Conservation (phyloP, 2,329 filamentous ascomycete genomes). For the Eurotiales sp. region DNA sequence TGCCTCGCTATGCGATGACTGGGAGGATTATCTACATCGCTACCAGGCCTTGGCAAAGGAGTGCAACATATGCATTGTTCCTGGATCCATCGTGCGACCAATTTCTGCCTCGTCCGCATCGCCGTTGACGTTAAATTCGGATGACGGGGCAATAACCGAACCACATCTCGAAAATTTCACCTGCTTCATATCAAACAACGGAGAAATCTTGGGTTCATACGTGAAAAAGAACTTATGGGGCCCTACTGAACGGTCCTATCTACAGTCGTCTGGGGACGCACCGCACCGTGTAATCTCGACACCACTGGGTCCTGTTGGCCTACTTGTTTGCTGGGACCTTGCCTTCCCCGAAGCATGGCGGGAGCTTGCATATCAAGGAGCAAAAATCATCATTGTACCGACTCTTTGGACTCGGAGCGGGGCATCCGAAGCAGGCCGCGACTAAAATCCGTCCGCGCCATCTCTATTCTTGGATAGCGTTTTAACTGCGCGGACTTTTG, state of each 20-base stretch:
- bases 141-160: slow-evolving; percentile 25
- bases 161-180: slow-evolving; percentile 50
- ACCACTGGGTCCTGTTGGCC: slow-evolving; percentile 54
- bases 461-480: slow-evolving; percentile 53
- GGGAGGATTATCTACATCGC: slow-evolving; percentile 49
- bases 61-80: slow-evolving; percentile 62
- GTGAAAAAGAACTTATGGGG: slow-evolving; percentile 69
- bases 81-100: slow-evolving; percentile 77
- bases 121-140: background rate
- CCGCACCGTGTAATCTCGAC: slow-evolving; percentile 39
- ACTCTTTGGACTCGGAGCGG: slow-evolving; percentile 60
- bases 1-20: slow-evolving; percentile 45
- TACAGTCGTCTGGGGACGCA: slow-evolving; percentile 57
- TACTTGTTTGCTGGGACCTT: slow-evolving; percentile 62
- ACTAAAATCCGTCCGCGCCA: slow-evolving; percentile 50
- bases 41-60: slow-evolving; percentile 55
- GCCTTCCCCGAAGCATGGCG: slow-evolving; percentile 60
- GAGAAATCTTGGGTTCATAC: slow-evolving; percentile 54
- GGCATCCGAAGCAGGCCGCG: slow-evolving; percentile 46
- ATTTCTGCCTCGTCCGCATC: too few relatives aligned
- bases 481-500: slow-evolving; percentile 54
- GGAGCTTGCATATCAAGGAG: slow-evolving; percentile 53
- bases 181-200: slow-evolving; percentile 55
- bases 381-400: slow-evolving; percentile 57
- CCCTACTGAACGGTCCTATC: slow-evolving; percentile 61